These are phyloP conservation scores for Lantana camara DNA, from an alignment of 257 asterid species.

Conservation along the genomic window DNA sequence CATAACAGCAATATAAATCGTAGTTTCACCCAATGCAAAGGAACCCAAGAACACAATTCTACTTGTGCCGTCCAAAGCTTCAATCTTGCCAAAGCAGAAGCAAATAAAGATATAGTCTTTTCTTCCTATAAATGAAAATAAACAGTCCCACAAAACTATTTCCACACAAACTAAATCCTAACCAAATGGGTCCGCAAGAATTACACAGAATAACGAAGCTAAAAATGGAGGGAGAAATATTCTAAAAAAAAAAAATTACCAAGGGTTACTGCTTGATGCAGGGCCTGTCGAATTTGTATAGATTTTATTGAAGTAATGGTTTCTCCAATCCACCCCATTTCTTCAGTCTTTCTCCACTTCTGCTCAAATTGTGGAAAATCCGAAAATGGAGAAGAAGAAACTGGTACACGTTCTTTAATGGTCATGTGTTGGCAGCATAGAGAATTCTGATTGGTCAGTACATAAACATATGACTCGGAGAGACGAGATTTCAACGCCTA, in stretches of 20 bases:
- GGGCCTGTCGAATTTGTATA: conserved; percentile 51
- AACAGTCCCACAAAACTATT: not conserved
- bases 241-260: conserved; percentile 34
- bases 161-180: not conserved
- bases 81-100: conserved; percentile 1
- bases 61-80: not conserved
- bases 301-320: conserved; percentile 48
- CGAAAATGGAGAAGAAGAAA: not conserved
- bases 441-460: conserved; percentile 45
- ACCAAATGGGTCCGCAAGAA: not conserved
- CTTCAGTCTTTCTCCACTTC: conserved; percentile 1
- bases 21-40: not conserved
- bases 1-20: not conserved
- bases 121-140: not conserved
- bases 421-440: conserved; percentile 35
- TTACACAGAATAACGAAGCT: not conserved
- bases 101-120: not conserved
- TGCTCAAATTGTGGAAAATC: conserved; percentile 19
- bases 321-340: conserved; percentile 54
- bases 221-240: not conserved
- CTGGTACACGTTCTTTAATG: not conserved
- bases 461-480: conserved; percentile 21
- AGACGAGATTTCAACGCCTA: conserved; percentile 9
- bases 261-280: conserved; percentile 50
- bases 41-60: not conserved